phyloP scores from a whole-genome alignment of 768 basidiomycete genomes.

The Terana coerulea region DNA sequence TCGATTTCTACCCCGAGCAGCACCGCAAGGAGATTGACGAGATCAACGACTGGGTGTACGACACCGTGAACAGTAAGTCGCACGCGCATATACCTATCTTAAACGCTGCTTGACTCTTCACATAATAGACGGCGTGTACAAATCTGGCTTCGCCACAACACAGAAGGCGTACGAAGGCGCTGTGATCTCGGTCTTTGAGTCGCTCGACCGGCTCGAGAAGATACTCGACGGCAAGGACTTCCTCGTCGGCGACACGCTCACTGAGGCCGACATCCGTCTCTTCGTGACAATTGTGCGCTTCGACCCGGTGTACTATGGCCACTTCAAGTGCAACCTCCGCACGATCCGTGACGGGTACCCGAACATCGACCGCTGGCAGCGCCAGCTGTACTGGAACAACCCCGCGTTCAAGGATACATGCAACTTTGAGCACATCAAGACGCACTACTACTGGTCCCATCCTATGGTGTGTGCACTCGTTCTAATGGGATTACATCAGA shows the following conservation, averaged over 20 bases:
- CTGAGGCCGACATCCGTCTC: constrained; percentile 82
- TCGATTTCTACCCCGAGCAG: constrained; percentile 77
- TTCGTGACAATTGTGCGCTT: constrained; percentile 91
- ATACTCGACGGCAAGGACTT: constrained; percentile 75
- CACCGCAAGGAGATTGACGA: constrained; percentile 76
- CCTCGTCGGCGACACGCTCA: constrained; percentile 75
- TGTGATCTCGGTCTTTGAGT: constrained; percentile 68
- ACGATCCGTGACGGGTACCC: constrained; percentile 87
- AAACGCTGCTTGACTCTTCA: not conserved
- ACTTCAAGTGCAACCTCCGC: constrained; percentile 92
- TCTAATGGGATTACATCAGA: constrained; percentile 13
- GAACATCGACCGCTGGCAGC: constrained; percentile 80
- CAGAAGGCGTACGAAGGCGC: constrained; percentile 80
- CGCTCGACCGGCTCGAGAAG: constrained; percentile 79
- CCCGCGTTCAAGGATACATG: constrained; percentile 85
- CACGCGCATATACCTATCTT: not conserved
- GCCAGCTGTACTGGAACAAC: constrained; percentile 90
- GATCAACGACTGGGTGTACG: constrained; percentile 84
- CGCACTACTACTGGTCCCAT: constrained; percentile 69
- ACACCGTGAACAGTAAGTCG: constrained; percentile 73
- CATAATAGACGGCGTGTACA: constrained; percentile 76
- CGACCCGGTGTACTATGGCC: constrained; percentile 84
- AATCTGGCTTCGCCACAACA: constrained; percentile 78
- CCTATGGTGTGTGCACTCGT: constrained; percentile 28
- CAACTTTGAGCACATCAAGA: constrained; percentile 87